Conservation (phyloP, 1,284 basidiomycete genomes). For the Irpex lacteus region DNA sequence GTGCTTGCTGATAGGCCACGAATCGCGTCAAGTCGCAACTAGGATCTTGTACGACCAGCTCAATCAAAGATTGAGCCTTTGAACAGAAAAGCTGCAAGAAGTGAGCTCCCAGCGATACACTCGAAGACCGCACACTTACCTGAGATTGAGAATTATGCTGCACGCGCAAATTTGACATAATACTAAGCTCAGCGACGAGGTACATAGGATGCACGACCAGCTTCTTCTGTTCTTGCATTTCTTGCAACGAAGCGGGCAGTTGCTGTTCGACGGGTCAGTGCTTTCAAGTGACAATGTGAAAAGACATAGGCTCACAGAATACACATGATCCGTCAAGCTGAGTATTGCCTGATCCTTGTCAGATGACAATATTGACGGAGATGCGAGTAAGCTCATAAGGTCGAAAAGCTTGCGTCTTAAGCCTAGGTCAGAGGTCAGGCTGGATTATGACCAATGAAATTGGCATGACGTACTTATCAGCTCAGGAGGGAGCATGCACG, state of each 20-base stretch:
- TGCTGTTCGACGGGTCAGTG: neutral
- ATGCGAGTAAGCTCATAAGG: conserved; percentile 1
- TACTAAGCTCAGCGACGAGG: neutral
- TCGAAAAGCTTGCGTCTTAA: conserved; percentile 7
- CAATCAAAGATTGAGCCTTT: conserved; percentile 22
- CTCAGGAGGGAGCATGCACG: neutral
- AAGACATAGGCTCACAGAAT: neutral
- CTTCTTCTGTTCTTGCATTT: neutral
- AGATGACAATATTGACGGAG: neutral
- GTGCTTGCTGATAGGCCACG: conserved; percentile 50
- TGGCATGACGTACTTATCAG: neutral
- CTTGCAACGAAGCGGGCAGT: conserved; percentile 2
- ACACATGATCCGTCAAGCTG: neutral
- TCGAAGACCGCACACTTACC: neutral
- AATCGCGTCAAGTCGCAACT: conserved; percentile 39
- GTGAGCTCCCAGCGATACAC: neutral
- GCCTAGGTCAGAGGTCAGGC: neutral
- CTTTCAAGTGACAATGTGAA: neutral
- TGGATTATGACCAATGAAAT: neutral
- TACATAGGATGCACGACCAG: neutral
- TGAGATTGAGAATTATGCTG: neutral
- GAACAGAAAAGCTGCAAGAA: neutral
- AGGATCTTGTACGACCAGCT: conserved; percentile 31
- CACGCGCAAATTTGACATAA: neutral
- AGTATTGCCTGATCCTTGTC: neutral